Base-by-base conservation (phyloP, 345 rosid genomes). In the Arabidopsis arenosa region DNA sequence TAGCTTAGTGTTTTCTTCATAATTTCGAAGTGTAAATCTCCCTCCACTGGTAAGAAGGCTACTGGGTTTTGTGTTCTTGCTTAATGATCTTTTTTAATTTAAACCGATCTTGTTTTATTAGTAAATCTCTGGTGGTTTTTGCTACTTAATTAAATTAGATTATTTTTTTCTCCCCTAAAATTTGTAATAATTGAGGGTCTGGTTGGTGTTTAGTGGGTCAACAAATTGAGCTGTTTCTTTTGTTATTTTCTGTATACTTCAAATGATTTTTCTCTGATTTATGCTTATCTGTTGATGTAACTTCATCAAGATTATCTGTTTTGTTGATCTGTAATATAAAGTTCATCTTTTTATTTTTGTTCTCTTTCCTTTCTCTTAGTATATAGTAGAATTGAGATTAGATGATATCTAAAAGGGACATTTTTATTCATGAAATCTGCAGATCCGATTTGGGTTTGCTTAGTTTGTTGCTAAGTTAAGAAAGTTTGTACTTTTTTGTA, bases 221-320 rank as follows among this genome's bases (percentile, higher is more conserved):
- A 39, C 75, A 48, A 74, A 70, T 76, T 56, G 36, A 76, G 70
- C 69, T 66, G 71, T 74, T 64, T 9, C 51, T 72, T 75, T 44
- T 70, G 59, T 53, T 33, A 18, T 59, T 63, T 65, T 74, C 57
- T 37, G 54, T 26, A 15, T 54, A 11, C 23, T 33, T 55, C 7
- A 40, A 30, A 47, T 45, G 72, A 45, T 41, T 74, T 52, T 69
- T 41, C 11, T 26, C 21, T 71, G 66, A 48, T 86, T 83, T 83
- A 11, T 10, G 52, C 75, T 81, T 79, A 83, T 85, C 81, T 83
- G 80, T 32, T 73, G 3, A 36, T 74, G 40, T 73, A 66, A 73
- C 9, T 67, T 75, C 53, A 63, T 66, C 57, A 44, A 75, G 76
- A 64, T 80, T 47, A 64, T 61, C 51, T 76, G 77, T 72, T 62